These are phyloP conservation scores for Hydrangea macrophylla DNA, from an alignment of 148 eudicot species.

Conservation along the genomic window DNA sequence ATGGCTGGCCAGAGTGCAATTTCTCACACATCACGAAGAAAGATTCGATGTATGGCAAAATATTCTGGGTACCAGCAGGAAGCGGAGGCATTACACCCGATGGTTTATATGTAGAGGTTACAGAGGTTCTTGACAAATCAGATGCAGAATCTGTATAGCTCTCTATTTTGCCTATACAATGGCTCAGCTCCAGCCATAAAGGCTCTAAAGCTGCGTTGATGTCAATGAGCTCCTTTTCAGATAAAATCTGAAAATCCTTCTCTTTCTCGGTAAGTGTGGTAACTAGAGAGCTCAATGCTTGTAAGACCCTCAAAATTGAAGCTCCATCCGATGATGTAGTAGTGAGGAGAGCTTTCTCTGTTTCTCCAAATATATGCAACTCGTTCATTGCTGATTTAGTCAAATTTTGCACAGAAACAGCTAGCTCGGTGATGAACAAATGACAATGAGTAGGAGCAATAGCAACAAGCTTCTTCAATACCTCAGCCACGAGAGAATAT, in stretches of 20 bases:
- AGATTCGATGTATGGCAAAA: constrained; percentile 89
- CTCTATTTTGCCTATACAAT: constrained; percentile 82
- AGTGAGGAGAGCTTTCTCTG: constrained; percentile 72
- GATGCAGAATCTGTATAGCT: constrained; percentile 54
- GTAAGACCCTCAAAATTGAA: constrained; percentile 83
- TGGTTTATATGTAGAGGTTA: constrained; percentile 48
- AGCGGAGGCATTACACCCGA: constrained; percentile 71
- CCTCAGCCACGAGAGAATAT: constrained; percentile 80
- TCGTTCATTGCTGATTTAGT: constrained; percentile 79
- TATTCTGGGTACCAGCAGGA: constrained; percentile 93
- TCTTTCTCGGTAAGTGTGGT: constrained; percentile 54
- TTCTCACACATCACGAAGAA: constrained; percentile 98
- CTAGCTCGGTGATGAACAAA: constrained; percentile 79
- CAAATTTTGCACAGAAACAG: constrained; percentile 63
- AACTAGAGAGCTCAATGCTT: constrained; percentile 84
- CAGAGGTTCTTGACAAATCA: constrained; percentile 54
- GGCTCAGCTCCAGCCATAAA: constrained; percentile 90
- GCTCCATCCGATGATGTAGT: constrained; percentile 85
- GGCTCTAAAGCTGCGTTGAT: constrained; percentile 78
- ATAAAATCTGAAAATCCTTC: constrained; percentile 32
- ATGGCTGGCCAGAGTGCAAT: constrained; percentile 67
- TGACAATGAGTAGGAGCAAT: constrained; percentile 69
- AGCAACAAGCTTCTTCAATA: constrained; percentile 76
- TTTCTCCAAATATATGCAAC: constrained; percentile 65
- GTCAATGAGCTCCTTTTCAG: constrained; percentile 46